These are phyloP conservation scores for Melastoma malabathricum DNA, from an alignment of 345 rosid species.

Conservation along the genomic window DNA sequence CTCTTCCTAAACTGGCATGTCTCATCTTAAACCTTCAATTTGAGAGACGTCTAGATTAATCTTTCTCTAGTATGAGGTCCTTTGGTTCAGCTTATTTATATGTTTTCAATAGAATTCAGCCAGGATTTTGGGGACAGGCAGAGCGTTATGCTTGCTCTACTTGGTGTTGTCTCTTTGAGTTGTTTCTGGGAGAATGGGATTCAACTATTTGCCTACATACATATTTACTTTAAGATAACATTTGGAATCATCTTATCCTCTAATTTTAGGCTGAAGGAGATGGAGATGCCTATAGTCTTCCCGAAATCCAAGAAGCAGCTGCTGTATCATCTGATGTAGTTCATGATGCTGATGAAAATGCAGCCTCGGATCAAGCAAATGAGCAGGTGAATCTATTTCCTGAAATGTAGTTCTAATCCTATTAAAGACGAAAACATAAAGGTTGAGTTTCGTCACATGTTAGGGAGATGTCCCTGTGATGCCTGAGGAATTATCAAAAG, in stretches of 20 bases:
- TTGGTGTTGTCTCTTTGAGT: too few species aligned
- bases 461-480: conserved; percentile 37
- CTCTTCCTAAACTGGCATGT: too few species aligned
- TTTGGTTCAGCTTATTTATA: too few species aligned
- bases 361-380: conserved; percentile 14
- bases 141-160: too few species aligned
- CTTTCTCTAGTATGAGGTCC: too few species aligned
- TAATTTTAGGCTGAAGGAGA: conserved; percentile 26
- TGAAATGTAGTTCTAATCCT: too few species aligned
- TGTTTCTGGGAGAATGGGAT: too few species aligned
- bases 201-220: too few species aligned
- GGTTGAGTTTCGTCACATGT: conserved; percentile 1
- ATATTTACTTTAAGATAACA: not conserved
- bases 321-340: conserved; percentile 24
- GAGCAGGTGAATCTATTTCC: conserved; percentile 16
- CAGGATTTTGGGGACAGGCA: too few species aligned
- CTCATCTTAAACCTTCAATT: too few species aligned
- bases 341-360: conserved; percentile 11
- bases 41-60: too few species aligned
- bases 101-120: too few species aligned
- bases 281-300: conserved; percentile 20
- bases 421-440: not conserved
- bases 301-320: conserved; percentile 20
- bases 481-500: conserved; percentile 66
- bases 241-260: conserved; percentile 4